These are phyloP conservation scores for Trichoderma polysporum DNA, from an alignment of 2,329 filamentous ascomycete species.

Conservation along the genomic window DNA sequence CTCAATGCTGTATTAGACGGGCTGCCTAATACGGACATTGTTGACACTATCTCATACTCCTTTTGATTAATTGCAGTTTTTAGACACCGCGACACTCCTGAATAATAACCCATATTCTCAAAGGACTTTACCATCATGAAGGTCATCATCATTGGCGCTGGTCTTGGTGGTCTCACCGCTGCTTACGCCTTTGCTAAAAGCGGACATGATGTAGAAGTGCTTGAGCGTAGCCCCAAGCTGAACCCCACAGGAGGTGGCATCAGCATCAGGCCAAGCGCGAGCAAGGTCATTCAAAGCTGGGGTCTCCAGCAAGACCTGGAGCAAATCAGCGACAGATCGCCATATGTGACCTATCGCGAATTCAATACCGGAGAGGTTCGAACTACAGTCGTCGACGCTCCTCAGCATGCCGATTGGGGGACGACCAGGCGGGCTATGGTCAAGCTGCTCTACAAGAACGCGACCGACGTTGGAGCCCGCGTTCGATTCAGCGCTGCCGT, in stretches of 20 bases:
- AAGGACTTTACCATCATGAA: constrained; percentile 18
- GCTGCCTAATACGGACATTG: not conserved
- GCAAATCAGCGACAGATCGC: constrained; percentile 13
- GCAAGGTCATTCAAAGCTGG: constrained; percentile 23
- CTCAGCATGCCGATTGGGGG: constrained; percentile 24
- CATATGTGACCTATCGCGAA: constrained; percentile 23
- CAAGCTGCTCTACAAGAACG: constrained; percentile 14
- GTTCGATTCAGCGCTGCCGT: constrained; percentile 2
- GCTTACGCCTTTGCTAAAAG: constrained; percentile 22
- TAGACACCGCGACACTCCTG: not conserved
- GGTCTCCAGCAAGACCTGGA: constrained; percentile 20
- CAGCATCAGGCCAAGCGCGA: constrained; percentile 26
- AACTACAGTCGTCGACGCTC: constrained; percentile 20
- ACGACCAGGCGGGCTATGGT: constrained; percentile 23
- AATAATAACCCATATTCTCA: not conserved
- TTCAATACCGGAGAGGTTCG: constrained; percentile 23
- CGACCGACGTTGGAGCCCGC: constrained; percentile 9
- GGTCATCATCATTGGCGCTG: constrained; percentile 27
- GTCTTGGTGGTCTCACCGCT: constrained; percentile 27
- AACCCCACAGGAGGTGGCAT: constrained; percentile 24
- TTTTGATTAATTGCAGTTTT: not conserved
- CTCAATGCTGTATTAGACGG: not conserved
- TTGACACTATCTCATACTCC: not conserved
- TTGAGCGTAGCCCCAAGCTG: constrained; percentile 24
- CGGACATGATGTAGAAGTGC: constrained; percentile 23